phyloP scores from a whole-genome alignment of 2,329 filamentous ascomycete genomes.

The Lecanicillium sp. region DNA sequence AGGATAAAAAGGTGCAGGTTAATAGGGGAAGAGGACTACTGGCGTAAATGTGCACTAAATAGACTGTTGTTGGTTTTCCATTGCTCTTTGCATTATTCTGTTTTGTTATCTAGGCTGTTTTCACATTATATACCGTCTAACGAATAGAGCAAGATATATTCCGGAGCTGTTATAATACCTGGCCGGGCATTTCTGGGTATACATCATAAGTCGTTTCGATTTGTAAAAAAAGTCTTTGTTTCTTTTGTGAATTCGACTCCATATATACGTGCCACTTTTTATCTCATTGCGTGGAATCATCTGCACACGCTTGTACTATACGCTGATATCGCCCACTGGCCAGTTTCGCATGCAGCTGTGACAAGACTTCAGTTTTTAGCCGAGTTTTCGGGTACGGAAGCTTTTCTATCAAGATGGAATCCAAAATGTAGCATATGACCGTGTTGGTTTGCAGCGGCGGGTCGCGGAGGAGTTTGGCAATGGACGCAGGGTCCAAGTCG shows the following conservation, averaged over 20 bases:
- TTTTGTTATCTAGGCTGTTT: no score
- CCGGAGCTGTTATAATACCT: no score
- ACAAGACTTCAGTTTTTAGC: constrained; percentile 35
- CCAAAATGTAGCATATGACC: constrained; percentile 50
- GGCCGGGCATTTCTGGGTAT: no score
- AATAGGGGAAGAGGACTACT: constrained; percentile 58
- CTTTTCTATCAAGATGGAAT: constrained; percentile 41
- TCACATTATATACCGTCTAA: constrained; percentile 2
- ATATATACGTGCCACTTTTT: no score
- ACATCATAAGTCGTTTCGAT: no score
- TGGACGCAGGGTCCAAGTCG: constrained; percentile 34
- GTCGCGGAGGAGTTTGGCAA: constrained; percentile 49
- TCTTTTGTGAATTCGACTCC: no score
- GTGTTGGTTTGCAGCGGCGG: constrained; percentile 50
- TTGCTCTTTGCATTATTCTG: no score
- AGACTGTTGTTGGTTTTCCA: background rate
- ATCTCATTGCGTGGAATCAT: background rate
- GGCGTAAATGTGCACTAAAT: constrained; percentile 14
- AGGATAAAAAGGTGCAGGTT: constrained; percentile 92
- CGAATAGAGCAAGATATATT: no score
- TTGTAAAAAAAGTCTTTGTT: no score
- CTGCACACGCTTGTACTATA: constrained; percentile 17
- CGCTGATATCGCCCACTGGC: constrained; percentile 16
- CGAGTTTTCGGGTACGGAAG: constrained; percentile 40
- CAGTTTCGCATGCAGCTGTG: constrained; percentile 18